phyloP scores from a whole-genome alignment of 2,329 filamentous ascomycete species.

The Calonectria pauciramosa region DNA sequence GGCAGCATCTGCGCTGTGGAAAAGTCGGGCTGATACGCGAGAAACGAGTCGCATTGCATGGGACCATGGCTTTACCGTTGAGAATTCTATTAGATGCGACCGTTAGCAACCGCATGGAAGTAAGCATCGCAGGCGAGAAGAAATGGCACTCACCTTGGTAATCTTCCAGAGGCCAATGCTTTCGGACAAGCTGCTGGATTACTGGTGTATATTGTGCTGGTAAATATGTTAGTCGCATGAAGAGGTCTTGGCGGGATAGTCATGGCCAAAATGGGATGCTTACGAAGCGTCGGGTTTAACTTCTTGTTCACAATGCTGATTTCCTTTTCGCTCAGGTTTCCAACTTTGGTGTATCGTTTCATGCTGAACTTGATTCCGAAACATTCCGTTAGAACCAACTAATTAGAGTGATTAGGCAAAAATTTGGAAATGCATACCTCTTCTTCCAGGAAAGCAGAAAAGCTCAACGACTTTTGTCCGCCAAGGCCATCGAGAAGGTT shows the following conservation, averaged over 20 bases:
- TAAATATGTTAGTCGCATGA: not conserved
- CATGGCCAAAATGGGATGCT: not conserved
- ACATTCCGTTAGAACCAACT: not conserved
- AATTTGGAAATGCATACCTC: slow-evolving; percentile 11
- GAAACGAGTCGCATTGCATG: slow-evolving; percentile 16
- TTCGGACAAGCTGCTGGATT: slow-evolving; percentile 11
- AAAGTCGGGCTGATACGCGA: slow-evolving; percentile 15
- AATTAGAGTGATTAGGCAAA: not conserved
- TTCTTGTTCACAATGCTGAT: slow-evolving; percentile 24
- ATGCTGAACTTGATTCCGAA: not conserved
- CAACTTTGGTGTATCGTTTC: slow-evolving; percentile 24
- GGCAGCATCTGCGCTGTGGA: slow-evolving; percentile 19
- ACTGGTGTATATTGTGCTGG: slow-evolving; percentile 14
- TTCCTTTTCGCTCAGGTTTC: slow-evolving; percentile 18
- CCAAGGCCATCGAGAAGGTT: slow-evolving; percentile 7
- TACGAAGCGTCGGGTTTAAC: slow-evolving; percentile 22
- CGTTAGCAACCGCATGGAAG: not conserved
- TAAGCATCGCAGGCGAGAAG: not conserved
- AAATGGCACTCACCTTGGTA: not conserved
- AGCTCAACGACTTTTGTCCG: slow-evolving; percentile 22
- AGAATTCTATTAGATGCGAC: not conserved
- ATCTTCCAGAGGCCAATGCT: slow-evolving; percentile 13
- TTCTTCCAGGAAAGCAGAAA: slow-evolving; percentile 27
- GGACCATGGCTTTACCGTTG: not conserved
- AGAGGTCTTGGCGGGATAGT: not conserved